Conservation (phyloP, 805 yeast species). For the Wickerhamiella sorbophila region DNA sequence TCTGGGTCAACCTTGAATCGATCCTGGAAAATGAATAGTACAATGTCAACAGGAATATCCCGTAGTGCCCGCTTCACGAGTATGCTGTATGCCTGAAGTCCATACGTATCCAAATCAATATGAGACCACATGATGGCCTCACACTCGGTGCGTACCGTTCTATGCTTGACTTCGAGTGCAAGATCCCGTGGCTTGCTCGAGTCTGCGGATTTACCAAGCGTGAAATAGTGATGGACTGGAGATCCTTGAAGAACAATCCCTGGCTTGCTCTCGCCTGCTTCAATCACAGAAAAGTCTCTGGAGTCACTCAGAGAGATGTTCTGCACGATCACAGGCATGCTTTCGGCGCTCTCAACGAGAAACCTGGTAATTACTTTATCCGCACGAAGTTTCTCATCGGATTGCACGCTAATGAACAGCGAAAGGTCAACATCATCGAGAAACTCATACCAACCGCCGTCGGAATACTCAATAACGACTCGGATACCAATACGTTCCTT, state of each 20-base stretch:
- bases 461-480: constrained; percentile 18
- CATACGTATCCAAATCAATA: constrained; percentile 4
- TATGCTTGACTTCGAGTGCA: constrained; percentile 13
- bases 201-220: constrained; percentile 26
- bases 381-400: constrained; percentile 59
- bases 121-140: constrained; percentile 13
- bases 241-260: constrained; percentile 52
- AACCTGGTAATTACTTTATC: constrained; percentile 49
- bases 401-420: constrained; percentile 55
- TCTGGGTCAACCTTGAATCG: constrained; percentile 5
- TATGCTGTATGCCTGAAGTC: constrained; percentile 6
- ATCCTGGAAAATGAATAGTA: constrained; percentile 6
- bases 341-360: constrained; percentile 46
- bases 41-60: constrained; percentile 8
- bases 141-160: constrained; percentile 14
- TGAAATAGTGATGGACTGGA: constrained; percentile 48
- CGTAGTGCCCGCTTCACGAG: constrained; percentile 8
- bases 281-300: constrained; percentile 23
- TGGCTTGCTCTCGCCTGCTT: constrained; percentile 11
- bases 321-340: constrained; percentile 40
- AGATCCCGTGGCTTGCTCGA: constrained; percentile 12
- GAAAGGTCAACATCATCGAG: constrained; percentile 34
- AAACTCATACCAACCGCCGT: constrained; percentile 15
- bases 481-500: constrained; percentile 15
- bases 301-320: constrained; percentile 30